phyloP scores from a whole-genome alignment of 2,329 filamentous ascomycete species.

The Calonectria pteridis region DNA sequence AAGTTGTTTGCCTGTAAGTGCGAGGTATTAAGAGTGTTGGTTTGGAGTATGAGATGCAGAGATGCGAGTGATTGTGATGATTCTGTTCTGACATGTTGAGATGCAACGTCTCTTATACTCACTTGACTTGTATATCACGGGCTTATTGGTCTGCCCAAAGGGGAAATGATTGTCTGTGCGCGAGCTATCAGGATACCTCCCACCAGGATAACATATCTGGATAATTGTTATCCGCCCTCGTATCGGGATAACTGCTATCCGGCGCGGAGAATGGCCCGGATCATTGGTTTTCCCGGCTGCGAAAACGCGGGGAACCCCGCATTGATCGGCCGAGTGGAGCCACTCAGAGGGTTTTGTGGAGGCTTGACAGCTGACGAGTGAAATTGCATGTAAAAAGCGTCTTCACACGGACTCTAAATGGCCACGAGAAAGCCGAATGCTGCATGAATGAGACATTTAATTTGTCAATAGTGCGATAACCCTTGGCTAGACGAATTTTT shows the following conservation, averaged over 20 bases:
- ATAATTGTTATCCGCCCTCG: conserved; percentile 15
- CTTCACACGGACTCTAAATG: background rate
- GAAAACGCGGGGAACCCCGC: conserved; percentile 7
- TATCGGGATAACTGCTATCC: conserved; percentile 14
- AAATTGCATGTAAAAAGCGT: background rate
- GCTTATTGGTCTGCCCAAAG: background rate
- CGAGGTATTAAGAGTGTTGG: too few relatives aligned
- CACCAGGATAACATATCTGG: conserved; percentile 13
- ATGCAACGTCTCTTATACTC: background rate
- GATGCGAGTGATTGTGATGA: background rate
- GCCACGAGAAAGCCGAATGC: background rate
- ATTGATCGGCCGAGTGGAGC: background rate
- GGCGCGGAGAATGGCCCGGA: background rate
- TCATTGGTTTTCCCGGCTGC: background rate
- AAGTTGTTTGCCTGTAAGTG: too few relatives aligned
- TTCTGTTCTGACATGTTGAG: background rate
- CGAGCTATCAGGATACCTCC: conserved; percentile 10
- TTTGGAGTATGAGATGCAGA: background rate
- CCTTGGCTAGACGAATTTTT: background rate
- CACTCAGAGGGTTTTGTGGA: background rate
- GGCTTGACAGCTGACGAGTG: background rate
- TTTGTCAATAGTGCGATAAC: background rate
- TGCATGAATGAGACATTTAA: background rate
- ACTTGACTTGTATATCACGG: background rate
- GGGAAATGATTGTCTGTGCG: conserved; percentile 1